Evolutionary conservation across 441 rosid genomes (phyloP).

Genomic region (Kokia cookei): DNA sequence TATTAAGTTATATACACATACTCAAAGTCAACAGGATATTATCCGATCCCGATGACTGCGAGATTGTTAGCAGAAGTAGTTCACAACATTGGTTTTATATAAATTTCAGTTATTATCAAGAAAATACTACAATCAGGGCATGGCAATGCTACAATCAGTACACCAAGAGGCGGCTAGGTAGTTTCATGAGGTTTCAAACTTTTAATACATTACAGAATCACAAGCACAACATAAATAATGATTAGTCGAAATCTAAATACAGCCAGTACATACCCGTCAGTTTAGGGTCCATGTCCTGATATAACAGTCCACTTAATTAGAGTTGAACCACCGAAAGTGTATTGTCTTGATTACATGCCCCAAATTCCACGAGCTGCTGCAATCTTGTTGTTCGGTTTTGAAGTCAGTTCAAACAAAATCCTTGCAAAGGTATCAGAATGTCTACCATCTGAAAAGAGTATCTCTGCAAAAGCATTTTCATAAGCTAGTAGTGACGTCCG

Average conservation of each 20-base stretch:
- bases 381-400: slow-evolving; percentile 86
- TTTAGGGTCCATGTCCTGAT: neutral
- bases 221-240: neutral
- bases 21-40: neutral
- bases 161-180: neutral
- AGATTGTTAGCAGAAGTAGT: neutral
- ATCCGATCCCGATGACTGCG: neutral
- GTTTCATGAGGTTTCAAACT: neutral
- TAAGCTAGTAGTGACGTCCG: slow-evolving; percentile 57
- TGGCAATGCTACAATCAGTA: neutral
- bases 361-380: slow-evolving; percentile 87
- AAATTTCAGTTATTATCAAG: neutral
- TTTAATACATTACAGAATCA: neutral
- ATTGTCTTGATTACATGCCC: slow-evolving; percentile 58
- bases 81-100: neutral
- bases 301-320: neutral
- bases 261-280: slow-evolving; percentile 8
- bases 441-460: slow-evolving; percentile 75
- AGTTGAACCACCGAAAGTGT: neutral
- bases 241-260: neutral
- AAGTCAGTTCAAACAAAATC: slow-evolving; percentile 80
- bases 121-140: neutral
- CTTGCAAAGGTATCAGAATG: slow-evolving; percentile 85
- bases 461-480: slow-evolving; percentile 89
- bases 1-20: neutral